Evolutionary conservation across 106 monocot genomes (phyloP).

Genomic region (Acorus gramineus): DNA sequence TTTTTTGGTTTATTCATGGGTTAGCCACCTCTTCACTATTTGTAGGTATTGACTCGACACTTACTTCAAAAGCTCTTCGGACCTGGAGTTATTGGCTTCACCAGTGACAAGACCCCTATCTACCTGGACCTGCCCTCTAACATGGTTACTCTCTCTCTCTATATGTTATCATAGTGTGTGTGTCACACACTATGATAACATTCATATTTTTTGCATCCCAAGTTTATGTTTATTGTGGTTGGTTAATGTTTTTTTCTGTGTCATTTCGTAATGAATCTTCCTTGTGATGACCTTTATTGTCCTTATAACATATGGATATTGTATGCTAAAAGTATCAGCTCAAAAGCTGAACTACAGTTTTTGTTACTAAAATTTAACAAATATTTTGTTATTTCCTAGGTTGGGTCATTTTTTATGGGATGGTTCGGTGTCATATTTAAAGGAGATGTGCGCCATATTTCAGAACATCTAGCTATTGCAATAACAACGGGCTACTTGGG

Average conservation of each 20-base stretch:
- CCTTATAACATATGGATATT: too few relatives aligned
- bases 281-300: too few relatives aligned
- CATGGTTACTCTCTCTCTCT: conserved; percentile 20
- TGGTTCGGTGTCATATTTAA: conserved; percentile 93
- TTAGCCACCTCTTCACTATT: background rate
- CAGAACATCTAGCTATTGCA: conserved; percentile 71
- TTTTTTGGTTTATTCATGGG: background rate
- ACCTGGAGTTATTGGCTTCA: conserved; percentile 34
- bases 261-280: too few relatives aligned
- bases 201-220: too few relatives aligned
- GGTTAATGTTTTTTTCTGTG: background rate
- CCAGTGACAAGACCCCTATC: conserved; percentile 33
- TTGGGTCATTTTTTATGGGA: conserved; percentile 95
- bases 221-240: background rate
- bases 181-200: too few relatives aligned
- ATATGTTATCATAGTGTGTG: conserved; percentile 1
- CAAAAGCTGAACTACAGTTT: too few relatives aligned
- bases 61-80: conserved; percentile 55
- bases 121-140: conserved; percentile 73
- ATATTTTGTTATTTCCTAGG: conserved; percentile 16
- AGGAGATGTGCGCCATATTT: conserved; percentile 51
- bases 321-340: too few relatives aligned
- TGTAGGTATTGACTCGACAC: conserved; percentile 58
- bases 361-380: too few relatives aligned
- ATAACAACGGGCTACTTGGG: conserved; percentile 89